Base-by-base conservation (phyloP, 148 eudicot genomes). In the Vaccinium myrtillus region DNA sequence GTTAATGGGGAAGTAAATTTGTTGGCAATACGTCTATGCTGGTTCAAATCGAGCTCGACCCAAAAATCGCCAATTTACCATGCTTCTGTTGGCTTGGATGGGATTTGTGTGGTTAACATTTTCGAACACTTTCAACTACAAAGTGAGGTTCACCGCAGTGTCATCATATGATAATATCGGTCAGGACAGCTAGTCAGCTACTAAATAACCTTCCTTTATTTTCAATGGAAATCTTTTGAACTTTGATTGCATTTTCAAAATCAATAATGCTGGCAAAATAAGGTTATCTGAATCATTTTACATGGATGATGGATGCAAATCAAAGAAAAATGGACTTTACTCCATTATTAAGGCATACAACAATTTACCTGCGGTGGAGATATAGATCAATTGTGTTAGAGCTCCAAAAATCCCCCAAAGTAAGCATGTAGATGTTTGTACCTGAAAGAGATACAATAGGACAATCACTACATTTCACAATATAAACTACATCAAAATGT, bases 361-460 rank as follows among this genome's bases (percentile, higher is more conserved):
- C 43, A 36, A 11, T 81, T 32, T 87, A 96, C 98, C 98, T 94
- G 88, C 95, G 90, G 86, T 96, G 99, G 84, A 96, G 94, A 90
- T 92, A 96, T 76, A 96, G 92, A 89, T 94, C 97, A 61, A 96
- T 93, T 25, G 98, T 94, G 83, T 94, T 93, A 81, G 98, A 94
- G 87, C 98, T 96, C 97, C 97, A 96, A 83, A 91, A 92, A 85
- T 96, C 99, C 81, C 97, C 98, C 90, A 96, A 81, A 69, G 87
- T 92, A 49, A 96, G 94, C 95, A 94, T 94, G 88, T 88, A 87
- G 51, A 96, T 94, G 69, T 92, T 88, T 27, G 98, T 95, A 82
- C 98, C 98, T 95, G 88, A 79, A 54, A 78, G 11, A 56, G 43
- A 18, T 71, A 25, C 16, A 79, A 36, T 12, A 85, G 2, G 39